Conservation (phyloP, 1,284 basidiomycete genomes). For the Puccinia triticina region DNA sequence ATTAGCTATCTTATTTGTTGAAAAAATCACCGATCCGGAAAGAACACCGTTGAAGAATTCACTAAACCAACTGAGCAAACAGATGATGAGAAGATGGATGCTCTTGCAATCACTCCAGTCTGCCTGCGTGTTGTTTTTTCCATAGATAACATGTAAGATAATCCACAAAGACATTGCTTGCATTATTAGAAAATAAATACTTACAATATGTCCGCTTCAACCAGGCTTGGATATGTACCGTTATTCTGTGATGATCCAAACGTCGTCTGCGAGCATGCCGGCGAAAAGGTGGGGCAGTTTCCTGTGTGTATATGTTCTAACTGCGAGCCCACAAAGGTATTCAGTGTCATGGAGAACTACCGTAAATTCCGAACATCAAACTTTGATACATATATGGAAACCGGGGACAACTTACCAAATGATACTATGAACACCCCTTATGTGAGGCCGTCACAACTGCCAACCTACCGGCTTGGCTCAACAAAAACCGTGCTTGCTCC, state of each 20-base stretch:
- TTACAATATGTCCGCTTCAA: neutral
- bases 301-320: too few relatives aligned
- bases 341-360: too few relatives aligned
- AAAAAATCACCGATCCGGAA: neutral
- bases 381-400: too few relatives aligned
- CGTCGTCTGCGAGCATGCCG: too few relatives aligned
- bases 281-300: too few relatives aligned
- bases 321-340: too few relatives aligned
- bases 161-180: neutral
- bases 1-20: conserved; percentile 1
- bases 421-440: too few relatives aligned
- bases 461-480: too few relatives aligned
- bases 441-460: too few relatives aligned
- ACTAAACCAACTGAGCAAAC: neutral
- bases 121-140: neutral
- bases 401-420: too few relatives aligned
- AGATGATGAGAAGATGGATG: conserved; percentile 13
- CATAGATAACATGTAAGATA: neutral
- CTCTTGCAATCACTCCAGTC: conserved; percentile 1
- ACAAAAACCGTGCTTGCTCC: too few relatives aligned
- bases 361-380: too few relatives aligned
- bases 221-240: neutral
- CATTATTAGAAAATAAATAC: neutral
- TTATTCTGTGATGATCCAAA: neutral
- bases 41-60: neutral